A percentile compares a stretch with the other conserved stretches of the same genome.
These are phyloP conservation scores for Triglochin maritima DNA, from an alignment of 106 monocot genomes.

Conservation along the genomic window DNA sequence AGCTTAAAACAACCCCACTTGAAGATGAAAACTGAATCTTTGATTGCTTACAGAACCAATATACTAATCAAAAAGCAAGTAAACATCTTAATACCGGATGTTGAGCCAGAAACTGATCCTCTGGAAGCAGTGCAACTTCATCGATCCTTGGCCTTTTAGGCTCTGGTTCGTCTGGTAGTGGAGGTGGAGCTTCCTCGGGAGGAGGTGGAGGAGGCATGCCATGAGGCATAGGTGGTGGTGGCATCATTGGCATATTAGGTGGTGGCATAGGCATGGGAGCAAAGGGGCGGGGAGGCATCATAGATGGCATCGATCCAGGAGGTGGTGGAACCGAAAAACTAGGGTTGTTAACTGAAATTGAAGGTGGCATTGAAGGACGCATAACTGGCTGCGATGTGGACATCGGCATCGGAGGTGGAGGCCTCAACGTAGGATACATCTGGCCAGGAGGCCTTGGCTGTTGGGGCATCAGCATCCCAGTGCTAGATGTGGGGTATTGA, in stretches of 20 bases:
- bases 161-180: slow-evolving; percentile 94
- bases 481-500: slow-evolving; percentile 31
- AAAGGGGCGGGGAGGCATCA: slow-evolving; percentile 32
- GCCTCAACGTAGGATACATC: slow-evolving; percentile 36
- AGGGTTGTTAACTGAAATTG: slow-evolving; percentile 37
- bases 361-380: slow-evolving; percentile 28
- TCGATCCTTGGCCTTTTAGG: slow-evolving; percentile 87
- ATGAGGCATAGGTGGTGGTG: slow-evolving; percentile 40
- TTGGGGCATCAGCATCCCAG: slow-evolving; percentile 13
- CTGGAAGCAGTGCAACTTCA: slow-evolving; percentile 70
- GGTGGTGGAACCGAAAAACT: slow-evolving; percentile 59
- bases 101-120: slow-evolving; percentile 88
- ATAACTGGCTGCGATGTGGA: slow-evolving; percentile 33
- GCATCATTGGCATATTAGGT: slow-evolving; percentile 40
- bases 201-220: slow-evolving; percentile 84
- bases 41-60: too few relatives aligned
- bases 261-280: slow-evolving; percentile 37
- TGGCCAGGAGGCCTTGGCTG: slow-evolving; percentile 29
- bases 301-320: slow-evolving; percentile 52
- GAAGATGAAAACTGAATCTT: too few relatives aligned
- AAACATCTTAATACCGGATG: slow-evolving; percentile 79
- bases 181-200: slow-evolving; percentile 83
- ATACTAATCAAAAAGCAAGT: too few relatives aligned
- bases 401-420: slow-evolving; percentile 30
- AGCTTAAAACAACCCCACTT: background rate